Percentiles rank a stretch among this genome's conserved stretches.
phyloP scores from a whole-genome alignment of 2,329 filamentous ascomycete genomes.

The Aspergillus sp. region DNA sequence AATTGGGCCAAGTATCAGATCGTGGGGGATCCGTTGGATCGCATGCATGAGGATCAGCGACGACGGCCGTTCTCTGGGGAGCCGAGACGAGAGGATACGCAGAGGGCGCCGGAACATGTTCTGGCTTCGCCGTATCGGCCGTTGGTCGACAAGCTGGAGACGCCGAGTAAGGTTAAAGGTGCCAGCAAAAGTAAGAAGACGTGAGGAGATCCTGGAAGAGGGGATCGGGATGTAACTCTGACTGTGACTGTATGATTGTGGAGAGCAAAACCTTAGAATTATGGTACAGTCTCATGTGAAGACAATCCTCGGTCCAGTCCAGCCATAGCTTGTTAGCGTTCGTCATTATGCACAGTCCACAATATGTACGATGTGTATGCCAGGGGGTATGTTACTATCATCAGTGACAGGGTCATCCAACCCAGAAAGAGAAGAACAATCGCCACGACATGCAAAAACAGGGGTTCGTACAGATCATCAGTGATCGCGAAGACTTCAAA shows the following conservation, averaged over 20 bases:
- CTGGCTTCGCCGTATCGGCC: conserved; percentile 62
- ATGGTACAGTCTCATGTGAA: neutral
- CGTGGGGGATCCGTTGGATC: conserved; percentile 80
- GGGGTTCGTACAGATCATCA: neutral
- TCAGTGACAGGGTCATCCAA: neutral
- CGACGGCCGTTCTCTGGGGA: conserved; percentile 55
- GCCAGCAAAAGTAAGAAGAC: conserved; percentile 35
- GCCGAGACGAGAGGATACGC: conserved; percentile 35
- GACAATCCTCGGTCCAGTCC: neutral
- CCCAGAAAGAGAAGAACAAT: neutral
- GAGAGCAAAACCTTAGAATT: neutral
- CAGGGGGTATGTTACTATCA: neutral
- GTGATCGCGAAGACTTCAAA: neutral
- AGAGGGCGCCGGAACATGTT: conserved; percentile 49
- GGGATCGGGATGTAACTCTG: neutral
- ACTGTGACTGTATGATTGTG: neutral
- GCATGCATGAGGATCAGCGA: conserved; percentile 77
- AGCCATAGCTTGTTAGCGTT: conserved; percentile 8
- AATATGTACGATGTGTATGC: neutral
- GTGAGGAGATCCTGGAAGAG: conserved; percentile 11
- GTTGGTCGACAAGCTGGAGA: conserved; percentile 53
- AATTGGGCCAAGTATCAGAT: conserved; percentile 95
- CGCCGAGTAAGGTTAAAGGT: conserved; percentile 30
- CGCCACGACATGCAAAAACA: neutral
- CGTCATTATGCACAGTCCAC: neutral